These are phyloP conservation scores for Canavalia ensiformis DNA, from an alignment of 306 rosid species.

Conservation along the genomic window DNA sequence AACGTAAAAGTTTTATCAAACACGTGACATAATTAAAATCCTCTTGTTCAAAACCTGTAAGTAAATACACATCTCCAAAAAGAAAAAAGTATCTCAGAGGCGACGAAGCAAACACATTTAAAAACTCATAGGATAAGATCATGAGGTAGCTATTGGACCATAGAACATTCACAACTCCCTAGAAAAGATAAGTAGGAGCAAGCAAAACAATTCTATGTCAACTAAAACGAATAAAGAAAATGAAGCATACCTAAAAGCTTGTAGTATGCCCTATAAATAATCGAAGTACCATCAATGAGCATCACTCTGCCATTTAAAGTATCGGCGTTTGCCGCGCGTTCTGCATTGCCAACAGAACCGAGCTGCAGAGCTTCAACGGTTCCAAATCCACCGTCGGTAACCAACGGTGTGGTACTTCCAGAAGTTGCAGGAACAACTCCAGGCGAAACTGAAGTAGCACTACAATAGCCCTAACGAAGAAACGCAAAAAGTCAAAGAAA, in stretches of 20 bases:
- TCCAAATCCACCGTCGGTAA: slow-evolving; percentile 42
- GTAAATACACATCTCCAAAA: slow-evolving; percentile 20
- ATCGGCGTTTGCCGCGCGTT: slow-evolving; percentile 33
- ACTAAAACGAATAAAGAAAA: background rate
- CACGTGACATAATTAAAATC: background rate
- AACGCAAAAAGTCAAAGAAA: background rate
- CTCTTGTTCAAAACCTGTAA: slow-evolving; percentile 19
- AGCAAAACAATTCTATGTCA: background rate
- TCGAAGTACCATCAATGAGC: slow-evolving; percentile 91
- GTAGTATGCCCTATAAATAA: slow-evolving; percentile 88
- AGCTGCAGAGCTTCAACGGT: slow-evolving; percentile 40
- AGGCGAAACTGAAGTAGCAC: slow-evolving; percentile 48
- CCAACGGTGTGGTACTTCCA: slow-evolving; percentile 42
- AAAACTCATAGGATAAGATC: background rate
- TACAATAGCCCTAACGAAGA: slow-evolving; percentile 66
- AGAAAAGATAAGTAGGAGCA: slow-evolving; percentile 3
- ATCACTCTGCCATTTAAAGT: slow-evolving; percentile 80
- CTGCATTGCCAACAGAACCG: slow-evolving; percentile 51
- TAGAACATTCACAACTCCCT: background rate
- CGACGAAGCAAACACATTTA: slow-evolving; percentile 6
- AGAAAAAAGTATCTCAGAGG: background rate
- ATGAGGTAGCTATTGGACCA: background rate
- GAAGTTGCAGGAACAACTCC: slow-evolving; percentile 52
- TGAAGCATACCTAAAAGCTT: slow-evolving; percentile 76
- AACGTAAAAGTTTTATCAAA: slow-evolving; percentile 11